Evolutionary conservation across 2,329 filamentous ascomycete genomes (phyloP), one percentile per base, ranked within the genome.

Genomic region (Elsinoe arachidis): DNA sequence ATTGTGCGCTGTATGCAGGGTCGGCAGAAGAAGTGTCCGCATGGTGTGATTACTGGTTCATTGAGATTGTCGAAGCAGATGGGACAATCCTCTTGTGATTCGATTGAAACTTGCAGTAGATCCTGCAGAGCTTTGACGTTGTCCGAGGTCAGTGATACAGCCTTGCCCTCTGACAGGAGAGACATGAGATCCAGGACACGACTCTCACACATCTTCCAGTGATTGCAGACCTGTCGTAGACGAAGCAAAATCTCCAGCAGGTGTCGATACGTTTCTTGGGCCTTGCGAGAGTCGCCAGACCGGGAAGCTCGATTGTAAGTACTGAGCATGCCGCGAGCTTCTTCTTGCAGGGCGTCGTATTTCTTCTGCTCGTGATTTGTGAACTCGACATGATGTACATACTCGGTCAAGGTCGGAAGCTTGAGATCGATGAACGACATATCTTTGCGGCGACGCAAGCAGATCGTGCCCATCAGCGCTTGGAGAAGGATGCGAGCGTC

Each of bases 381-480:
- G 65, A 95, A 90, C 7, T 83, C 77, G 63, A 95, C 82, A 7
- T 82, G 81, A 64, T 93, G 85, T 5, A 93, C 77, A 62, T 86
- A 90, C 66, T 92, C 89, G 1, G 83, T 85, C 65, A 95, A 83
- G 12, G 83, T 76, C 0, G 90, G 90, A 7, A 95, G 77, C 61
- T 84, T 86, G 17, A 95, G 75, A 63, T 95, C 88, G 55, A 96
- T 81, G 66, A 95, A 95, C 4, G 80, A 79, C 90, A 96, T 95
- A 57, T 92, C 85, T 69, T 96, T 96, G 70, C 84, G 86, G 37
- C 90, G 82, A 37, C 90, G 82, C 19, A 96, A 76, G 64, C 88
- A 93, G 47, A 95, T 80, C 15, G 87, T 84, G n/a, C 79, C 78
- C 83, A 95, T 91, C 44, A 95, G 77, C 4, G 83, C 79, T 66